phyloP scores from a whole-genome alignment of 2,329 filamentous ascomycete genomes.

The Apiospora pterosperma region DNA sequence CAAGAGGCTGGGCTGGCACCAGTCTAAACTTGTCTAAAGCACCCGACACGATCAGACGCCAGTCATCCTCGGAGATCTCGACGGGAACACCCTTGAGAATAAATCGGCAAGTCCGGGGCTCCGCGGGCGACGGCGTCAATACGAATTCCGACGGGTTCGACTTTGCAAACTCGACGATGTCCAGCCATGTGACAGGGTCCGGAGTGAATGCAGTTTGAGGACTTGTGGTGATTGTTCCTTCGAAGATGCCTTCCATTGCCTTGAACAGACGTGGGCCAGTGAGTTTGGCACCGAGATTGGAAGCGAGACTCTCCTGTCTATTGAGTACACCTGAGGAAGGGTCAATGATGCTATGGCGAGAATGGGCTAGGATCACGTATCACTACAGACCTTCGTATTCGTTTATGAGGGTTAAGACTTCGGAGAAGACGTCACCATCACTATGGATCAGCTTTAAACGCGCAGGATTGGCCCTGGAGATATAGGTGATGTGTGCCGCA shows the following conservation, averaged over 20 bases:
- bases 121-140: too few species aligned
- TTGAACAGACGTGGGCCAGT: conserved; percentile 80
- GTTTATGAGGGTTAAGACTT: conserved; percentile 68
- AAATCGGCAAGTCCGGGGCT: conserved; percentile 79
- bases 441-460: conserved; percentile 49
- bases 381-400: conserved; percentile 73
- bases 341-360: not conserved
- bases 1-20: conserved; percentile 75
- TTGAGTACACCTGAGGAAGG: conserved; percentile 63
- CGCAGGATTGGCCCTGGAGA: conserved; percentile 42
- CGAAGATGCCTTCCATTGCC: conserved; percentile 82
- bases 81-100: conserved; percentile 76
- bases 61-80: conserved; percentile 86
- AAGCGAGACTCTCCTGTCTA: conserved; percentile 81
- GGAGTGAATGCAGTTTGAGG: conserved; percentile 55
- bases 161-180: too few species aligned
- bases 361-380: too few species aligned
- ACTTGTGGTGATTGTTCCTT: conserved; percentile 64
- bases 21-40: conserved; percentile 70
- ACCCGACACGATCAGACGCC: conserved; percentile 77
- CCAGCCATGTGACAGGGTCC: conserved; percentile 63
- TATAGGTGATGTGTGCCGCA: conserved; percentile 48
- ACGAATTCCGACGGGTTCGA: too few species aligned
- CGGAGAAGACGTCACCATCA: conserved; percentile 65
- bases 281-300: conserved; percentile 81